Base-by-base conservation (phyloP, 768 basidiomycete species). In the Boletus reticuloceps region DNA sequence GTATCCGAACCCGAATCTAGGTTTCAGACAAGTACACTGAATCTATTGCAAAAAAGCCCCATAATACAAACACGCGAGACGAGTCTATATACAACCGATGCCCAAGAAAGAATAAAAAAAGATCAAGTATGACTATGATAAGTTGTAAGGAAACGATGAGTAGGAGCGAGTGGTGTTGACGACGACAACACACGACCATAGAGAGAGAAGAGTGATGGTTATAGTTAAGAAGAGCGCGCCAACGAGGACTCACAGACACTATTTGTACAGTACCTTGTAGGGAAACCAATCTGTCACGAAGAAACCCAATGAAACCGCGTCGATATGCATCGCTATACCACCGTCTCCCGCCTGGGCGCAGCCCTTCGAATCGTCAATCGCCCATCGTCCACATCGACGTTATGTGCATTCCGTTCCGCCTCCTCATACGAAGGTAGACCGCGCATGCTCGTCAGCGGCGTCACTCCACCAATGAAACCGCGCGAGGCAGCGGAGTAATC, bases 361-460 rank as follows among this genome's bases (percentile, higher is more conserved):
- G 39, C 5, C 19, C 56, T 38, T 12, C 11, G 50, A n/a, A 65
- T 56, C 36, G 58, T 58, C 53, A 65, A 19, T 51, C 8, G 39
- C 1, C 20, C 57, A 5, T 58, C 65, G 8, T 55, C 59, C 5
- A 10, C 43, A 0, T 34, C 46, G 5, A 1, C 13, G 4, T 32
- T 17, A 2, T 49, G 36, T 43, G 39, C 53, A 22, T 29, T 41
- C 56, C 64, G 49, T 47, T 68, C 64, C 12, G 82, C 82, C 66
- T 93, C 93, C 61, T 91, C 92, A 62, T 98, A 98, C 38, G 85
- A 89, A 45, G 95, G 95, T 61, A 96, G 66, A 7, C 89, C 92
- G 27, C 75, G 77, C 75, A 87, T 78, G 62, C 88, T 87, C 63
- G 79, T 79, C 64, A 94, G 70, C 16, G 96, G 94, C 11, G 89